Evolutionary conservation across 441 rosid genomes (phyloP), one percentile per base, ranked within the genome.

Genomic region (Flueggea neowawraea): DNA sequence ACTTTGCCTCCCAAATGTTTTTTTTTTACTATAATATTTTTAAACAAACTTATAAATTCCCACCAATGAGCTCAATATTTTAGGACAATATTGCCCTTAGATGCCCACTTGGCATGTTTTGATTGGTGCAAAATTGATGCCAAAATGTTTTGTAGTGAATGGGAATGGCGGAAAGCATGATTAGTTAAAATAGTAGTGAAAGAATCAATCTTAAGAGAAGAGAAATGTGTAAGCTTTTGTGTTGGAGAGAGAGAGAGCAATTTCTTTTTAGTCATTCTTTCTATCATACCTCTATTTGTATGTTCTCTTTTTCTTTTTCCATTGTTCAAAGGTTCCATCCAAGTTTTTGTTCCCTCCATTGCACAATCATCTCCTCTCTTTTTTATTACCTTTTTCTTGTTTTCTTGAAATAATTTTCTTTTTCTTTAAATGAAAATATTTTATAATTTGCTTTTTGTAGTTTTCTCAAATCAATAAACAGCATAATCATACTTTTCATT

Each of bases 251-350:
- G 49, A 22, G 16, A 16, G 54, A 13, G 44, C 33, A 22, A 22
- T 22, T 15, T 39, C 57, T 14, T 12, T 41, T 54, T 22, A 4
- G 1, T 49, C 41, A 52, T n/a, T 67, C 10, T 67, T 31, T 60
- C 31, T 54, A 13, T 55, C 10, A n/a, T 22, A 12, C 6, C 8
- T 58, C 12, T 66, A 33, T 51, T 16, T 33, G 4, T 17, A 3
- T n/a, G 6, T 54, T 22, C 43, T 10, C 17, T 33, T 57, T 36
- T 60, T 33, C 68, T 45, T 44, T 55, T 52, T n/a, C 22, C 55
- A 57, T 66, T 60, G 65, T 75, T 75, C 74, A 72, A 75, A 77
- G 86, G 79, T 81, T 81, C 83, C 76, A 61, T 61, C 58, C 53
- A 50, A 6, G 61, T 69, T 64, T 47, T 43, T 69, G 71, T 62